These are phyloP conservation scores for Rubia occidens DNA, from an alignment of 305 asterid species.

Conservation along the genomic window DNA sequence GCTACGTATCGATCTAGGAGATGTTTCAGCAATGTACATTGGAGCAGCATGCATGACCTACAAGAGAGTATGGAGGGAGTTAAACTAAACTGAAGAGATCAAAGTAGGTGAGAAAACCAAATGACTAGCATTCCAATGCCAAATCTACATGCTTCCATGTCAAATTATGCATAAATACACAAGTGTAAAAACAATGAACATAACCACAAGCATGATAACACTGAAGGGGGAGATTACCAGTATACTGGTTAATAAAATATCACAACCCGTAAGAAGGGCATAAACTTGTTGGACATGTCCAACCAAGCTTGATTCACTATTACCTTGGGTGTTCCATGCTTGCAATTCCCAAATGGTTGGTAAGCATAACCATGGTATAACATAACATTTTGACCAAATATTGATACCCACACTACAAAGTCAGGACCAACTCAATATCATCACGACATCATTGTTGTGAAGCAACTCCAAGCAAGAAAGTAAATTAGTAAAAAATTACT, in stretches of 20 bases:
- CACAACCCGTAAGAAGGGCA: constrained; percentile 72
- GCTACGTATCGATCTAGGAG: constrained; percentile 88
- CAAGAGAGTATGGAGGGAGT: constrained; percentile 11
- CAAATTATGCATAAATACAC: too few species aligned
- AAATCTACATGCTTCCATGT: neutral
- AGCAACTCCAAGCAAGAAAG: too few species aligned
- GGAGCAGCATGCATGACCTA: constrained; percentile 99
- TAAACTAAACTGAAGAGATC: neutral
- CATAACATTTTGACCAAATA: neutral
- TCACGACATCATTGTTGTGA: too few species aligned
- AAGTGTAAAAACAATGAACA: neutral
- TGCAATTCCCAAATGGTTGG: constrained; percentile 18
- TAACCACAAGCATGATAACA: neutral
- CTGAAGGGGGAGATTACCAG: constrained; percentile 37
- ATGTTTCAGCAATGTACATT: constrained; percentile 91
- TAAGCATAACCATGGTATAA: neutral
- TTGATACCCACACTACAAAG: too few species aligned
- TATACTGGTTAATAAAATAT: constrained; percentile 72
- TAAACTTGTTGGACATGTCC: constrained; percentile 95
- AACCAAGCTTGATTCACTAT: constrained; percentile 60
- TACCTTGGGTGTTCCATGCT: constrained; percentile 93
- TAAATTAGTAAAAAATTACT: too few species aligned
- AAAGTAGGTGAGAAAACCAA: neutral
- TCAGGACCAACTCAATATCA: too few species aligned
- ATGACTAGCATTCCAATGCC: neutral